Conservation (phyloP, 164 flowering plant species). For the Malania oleifera region DNA sequence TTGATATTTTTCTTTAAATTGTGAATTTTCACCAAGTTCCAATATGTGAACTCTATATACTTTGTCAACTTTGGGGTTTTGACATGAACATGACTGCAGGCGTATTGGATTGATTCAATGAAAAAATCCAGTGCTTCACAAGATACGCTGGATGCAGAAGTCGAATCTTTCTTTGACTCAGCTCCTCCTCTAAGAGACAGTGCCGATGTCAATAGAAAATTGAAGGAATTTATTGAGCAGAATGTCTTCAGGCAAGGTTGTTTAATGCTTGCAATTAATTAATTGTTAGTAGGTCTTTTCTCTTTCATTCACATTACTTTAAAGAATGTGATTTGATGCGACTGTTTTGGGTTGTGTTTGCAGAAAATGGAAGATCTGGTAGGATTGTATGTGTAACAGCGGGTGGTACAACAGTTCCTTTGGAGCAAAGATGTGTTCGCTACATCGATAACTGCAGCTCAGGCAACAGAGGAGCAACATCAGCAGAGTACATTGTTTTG, state of each 20-base stretch:
- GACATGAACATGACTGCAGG: conserved; percentile 10
- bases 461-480: conserved; percentile 89
- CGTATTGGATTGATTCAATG: conserved; percentile 17
- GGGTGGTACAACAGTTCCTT: conserved; percentile 94
- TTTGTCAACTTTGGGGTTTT: neutral
- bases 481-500: conserved; percentile 70
- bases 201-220: conserved; percentile 23
- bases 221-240: conserved; percentile 45
- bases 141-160: conserved; percentile 27
- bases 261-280: neutral
- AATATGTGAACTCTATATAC: no score
- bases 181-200: conserved; percentile 72
- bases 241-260: conserved; percentile 37
- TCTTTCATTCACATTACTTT: neutral
- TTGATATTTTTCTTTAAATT: no score
- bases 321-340: neutral
- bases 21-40: no score
- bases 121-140: conserved; percentile 19
- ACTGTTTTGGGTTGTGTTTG: conserved; percentile 5
- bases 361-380: conserved; percentile 33
- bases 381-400: conserved; percentile 85
- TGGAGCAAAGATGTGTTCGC: conserved; percentile 87
- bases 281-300: neutral
- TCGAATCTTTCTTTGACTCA: conserved; percentile 57
- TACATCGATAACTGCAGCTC: conserved; percentile 95